Base-by-base conservation (phyloP, 257 asterid species). In the Solanum dulcamara region DNA sequence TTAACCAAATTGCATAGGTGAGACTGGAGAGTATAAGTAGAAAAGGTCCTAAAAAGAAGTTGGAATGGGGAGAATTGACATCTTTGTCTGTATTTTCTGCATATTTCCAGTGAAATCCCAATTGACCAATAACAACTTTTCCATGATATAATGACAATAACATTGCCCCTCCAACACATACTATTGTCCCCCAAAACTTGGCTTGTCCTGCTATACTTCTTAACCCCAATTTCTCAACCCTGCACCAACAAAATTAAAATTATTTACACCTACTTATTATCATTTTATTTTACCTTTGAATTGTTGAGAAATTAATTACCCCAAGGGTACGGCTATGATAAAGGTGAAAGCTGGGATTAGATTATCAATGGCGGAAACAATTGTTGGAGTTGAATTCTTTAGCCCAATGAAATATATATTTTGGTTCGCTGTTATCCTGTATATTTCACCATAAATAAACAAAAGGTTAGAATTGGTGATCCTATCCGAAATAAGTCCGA, bases 1-100 rank as follows among this genome's bases (percentile, higher is more conserved):
- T 94, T 32, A 95, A 72, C 98, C 98, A 95, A 11, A 92, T 80
- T 8, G 98, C 98, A 97, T 98, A 96, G 37, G 99, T 87, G 87
- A 95, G 84, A 26, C 98, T 90, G 81, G 98, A 95, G 7, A 89
- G 33, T 17, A 96, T 87, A 84, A 95, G 90, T 22, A 96, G 92
- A 83, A 92, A 50, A 11, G 98, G 97, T 6, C 99, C 99, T 66
- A 88, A 71, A 0, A 94, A 51, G 51, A 91, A 55, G 62, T 90
- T 91, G 35, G 46, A 88, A 81, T 92, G 96, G 88, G 72, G 66
- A 68, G 85, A 57, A 82, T 81, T 71, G 20, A 86, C 87, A 57
- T 24, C 74, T 44, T 82, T 15, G 9, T 22, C 30, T 2, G 24
- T 60, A 44, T 7, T 82, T 82, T 82, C 94, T 30, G 97, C 97